phyloP scores from a whole-genome alignment of 805 yeast genomes.

The Nakazawaea anatomiae region DNA sequence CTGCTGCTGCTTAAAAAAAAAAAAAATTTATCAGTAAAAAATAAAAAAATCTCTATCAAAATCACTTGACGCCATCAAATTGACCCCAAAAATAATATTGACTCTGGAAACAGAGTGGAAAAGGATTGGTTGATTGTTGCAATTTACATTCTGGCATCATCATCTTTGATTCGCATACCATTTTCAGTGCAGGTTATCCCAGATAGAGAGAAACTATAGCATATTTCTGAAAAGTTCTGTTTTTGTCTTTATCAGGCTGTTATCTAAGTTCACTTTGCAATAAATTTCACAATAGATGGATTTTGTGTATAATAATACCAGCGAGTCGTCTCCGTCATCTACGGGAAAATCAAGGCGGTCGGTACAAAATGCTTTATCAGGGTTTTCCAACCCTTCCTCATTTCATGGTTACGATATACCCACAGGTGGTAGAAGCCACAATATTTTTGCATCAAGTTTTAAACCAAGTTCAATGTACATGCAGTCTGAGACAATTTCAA shows the following conservation, averaged over 20 bases:
- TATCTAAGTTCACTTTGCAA: background rate
- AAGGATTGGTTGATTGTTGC: background rate
- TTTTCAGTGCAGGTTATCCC: too few species aligned
- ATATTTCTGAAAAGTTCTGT: background rate
- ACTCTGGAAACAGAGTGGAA: background rate
- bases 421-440: constrained; percentile 5
- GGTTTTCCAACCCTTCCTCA: constrained; percentile 9
- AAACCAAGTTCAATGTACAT: background rate
- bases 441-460: constrained; percentile 6
- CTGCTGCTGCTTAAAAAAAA: too few species aligned
- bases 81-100: background rate
- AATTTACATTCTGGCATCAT: too few species aligned
- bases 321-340: constrained; percentile 4
- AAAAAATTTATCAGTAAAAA: too few species aligned
- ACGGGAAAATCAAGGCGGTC: constrained; percentile 1
- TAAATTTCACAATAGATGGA: background rate
- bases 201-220: too few species aligned
- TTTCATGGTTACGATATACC: constrained; percentile 3
- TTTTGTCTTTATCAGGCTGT: background rate
- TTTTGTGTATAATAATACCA: background rate
- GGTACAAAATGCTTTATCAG: constrained; percentile 7
- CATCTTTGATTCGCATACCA: too few species aligned
- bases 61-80: background rate
- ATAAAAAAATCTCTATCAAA: background rate
- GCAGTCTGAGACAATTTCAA: background rate